Conservation (phyloP, 1,139 yeast species). For the Suhomyces ambrosiae region DNA sequence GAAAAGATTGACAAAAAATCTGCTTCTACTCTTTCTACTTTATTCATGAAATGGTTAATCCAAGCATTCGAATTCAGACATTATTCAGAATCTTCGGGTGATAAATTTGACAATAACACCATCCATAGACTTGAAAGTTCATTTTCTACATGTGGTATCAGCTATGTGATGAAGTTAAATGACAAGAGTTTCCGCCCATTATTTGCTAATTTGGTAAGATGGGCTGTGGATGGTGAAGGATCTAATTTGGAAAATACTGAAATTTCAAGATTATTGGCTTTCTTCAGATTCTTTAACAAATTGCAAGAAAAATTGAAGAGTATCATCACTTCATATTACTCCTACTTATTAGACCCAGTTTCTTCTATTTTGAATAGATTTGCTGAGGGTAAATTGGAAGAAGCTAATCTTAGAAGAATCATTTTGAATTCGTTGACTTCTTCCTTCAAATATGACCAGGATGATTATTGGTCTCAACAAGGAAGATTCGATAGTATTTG, state of each 20-base stretch:
- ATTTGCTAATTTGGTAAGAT: conserved; percentile 83
- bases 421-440: conserved; percentile 70
- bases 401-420: conserved; percentile 67
- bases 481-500: conserved; percentile 78
- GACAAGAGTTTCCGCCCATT: conserved; percentile 93
- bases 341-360: conserved; percentile 79
- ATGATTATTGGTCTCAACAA: conserved; percentile 91
- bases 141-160: conserved; percentile 71
- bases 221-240: conserved; percentile 90
- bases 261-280: conserved; percentile 62
- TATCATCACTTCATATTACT: conserved; percentile 84
- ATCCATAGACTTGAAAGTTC: conserved; percentile 79
- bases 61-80: conserved; percentile 69
- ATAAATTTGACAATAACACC: conserved; percentile 67
- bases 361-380: conserved; percentile 54
- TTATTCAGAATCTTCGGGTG: conserved; percentile 39
- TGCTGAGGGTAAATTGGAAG: conserved; percentile 41
- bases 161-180: conserved; percentile 84
- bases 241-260: conserved; percentile 49
- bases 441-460: conserved; percentile 86
- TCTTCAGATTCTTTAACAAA: conserved; percentile 84
- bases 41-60: conserved; percentile 70
- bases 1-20: conserved; percentile 72
- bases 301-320: conserved; percentile 83
- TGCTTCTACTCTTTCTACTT: conserved; percentile 70